Evolutionary conservation across 139 green algal genomes (phyloP), one percentile per base, ranked within the genome.

Genomic region (Chlorella vulgaris): DNA sequence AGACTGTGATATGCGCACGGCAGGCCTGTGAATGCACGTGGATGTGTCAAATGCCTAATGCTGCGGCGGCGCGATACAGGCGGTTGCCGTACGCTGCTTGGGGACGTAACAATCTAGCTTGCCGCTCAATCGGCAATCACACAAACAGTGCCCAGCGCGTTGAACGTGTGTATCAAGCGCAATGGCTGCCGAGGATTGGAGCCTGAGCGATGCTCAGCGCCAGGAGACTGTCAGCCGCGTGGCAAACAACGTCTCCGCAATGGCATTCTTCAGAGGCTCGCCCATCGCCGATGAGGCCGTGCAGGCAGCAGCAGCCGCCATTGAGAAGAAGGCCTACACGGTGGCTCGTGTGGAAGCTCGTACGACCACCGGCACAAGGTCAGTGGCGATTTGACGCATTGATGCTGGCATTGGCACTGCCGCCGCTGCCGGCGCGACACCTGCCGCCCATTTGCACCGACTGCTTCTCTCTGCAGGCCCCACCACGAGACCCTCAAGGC

Each of bases 251-350:
- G 89, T 97, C 0, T 84, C 83, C 13, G 84, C 67, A 2, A 83
- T 97, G 38, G 90, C 88, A 0, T 95, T 96, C 71, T 89, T 85
- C 13, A 83, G 81, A 1, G 85, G 82, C 15, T 19, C 82, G 15
- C 69, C 83, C 18, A 74, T 94, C 19, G 68, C 60, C 36, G 88
- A 92, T 58, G 81, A 81, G 2, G 89, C 88, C 0, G 74, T 66
- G 18, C 7, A 74, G 22, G 86, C 85, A 1, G 92, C 92, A 0
- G 79, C 84, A 2, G 71, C 80, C 2, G 74, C 73, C 1, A 78
- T 94, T 22, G 94, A 98, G 85, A 89, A 83, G 68, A 96, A 93
- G 78, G 92, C 94, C 0, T 96, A 96, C 88, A 95, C 92, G 4
- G 89, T 93, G 4, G 93, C 94, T 1, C 67, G 90, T 66, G 92